Evolutionary conservation across 192 early-diverging fungal genomes (phyloP), one percentile per base, ranked within the genome.

Genomic region (Entomortierella parvispora): DNA sequence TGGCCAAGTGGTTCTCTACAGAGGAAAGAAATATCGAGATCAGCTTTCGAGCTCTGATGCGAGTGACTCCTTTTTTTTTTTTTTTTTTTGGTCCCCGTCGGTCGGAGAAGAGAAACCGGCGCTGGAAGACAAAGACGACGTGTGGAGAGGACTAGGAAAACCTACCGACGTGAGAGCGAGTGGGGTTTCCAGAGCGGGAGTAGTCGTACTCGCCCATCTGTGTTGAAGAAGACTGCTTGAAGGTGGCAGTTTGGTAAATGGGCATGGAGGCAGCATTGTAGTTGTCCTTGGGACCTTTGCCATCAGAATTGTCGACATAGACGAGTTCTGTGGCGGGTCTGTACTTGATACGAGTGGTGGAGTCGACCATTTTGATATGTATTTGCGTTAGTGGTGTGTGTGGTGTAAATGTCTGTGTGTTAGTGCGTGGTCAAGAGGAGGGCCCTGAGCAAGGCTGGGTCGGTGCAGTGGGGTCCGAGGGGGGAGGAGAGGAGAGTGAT

Each of bases 211-310:
- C 93, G 15, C 94, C 96, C 67, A 88, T 90, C 43, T 92, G 93
- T 20, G 86, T 86, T 7, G 92, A 94, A 22, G 83, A 79, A n/a
- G 71, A 76, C 79, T 97, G 95, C 83, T 96, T 97, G 83, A 99
- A 99, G 0, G 97, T 99, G 14, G 97, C 97, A 0, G 96, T 93
- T 66, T 97, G 96, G 86, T 99, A 99, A 67, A 99, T 95, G n/a
- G 97, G 97, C 48, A 95, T 90, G 8, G 93, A 95, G 23, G 93
- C 87, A 11, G 96, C 87, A 82, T 94, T 91, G 86, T 99, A 96
- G 57, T 85, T 90, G 80, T 99, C 96, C 68, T 84, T 86, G 47
- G 85, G 84, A 23, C 70, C 61, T 7, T 51, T 64, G 43, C 82
- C 82, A 45, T 90, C 89, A 61, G 87, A 80, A 75, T 85, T 85